Base-by-base conservation (phyloP, 306 rosid genomes). In the Erythrophleum fordii region DNA sequence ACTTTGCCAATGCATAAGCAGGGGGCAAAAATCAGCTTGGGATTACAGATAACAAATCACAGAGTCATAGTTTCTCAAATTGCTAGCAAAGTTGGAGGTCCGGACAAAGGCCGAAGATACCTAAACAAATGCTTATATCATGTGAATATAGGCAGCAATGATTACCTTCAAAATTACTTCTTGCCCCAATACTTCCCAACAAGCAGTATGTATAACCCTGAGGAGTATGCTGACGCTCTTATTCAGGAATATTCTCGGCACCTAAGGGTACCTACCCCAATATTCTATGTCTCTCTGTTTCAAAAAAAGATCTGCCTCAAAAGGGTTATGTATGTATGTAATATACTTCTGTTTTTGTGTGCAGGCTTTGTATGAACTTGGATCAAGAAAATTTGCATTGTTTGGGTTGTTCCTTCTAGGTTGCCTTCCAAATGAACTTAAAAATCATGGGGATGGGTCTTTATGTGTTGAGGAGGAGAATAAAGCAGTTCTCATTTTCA, bases 311-410 rank as follows among this genome's bases (percentile, higher is more conserved):
- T 45, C 16, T 45, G 49, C 17, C 49, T 45, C 34, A 31, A 31
- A 4, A 1, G 1, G 16, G 16, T 3, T 11, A 5, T 37, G 42
- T 6, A 37, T 42, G 12, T 42, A 0, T 42, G 11, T 5, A 5
- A 5, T 11, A 11, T 45, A 3, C 4, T 9, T 45, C 16, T 58
- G 22, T n/a, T 2, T 45, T 49, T 20, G 18, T 42, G 23, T 20
- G 51, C 53, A 91, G 91, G 81, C 14, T 3, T 80, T 93, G 88
- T 59, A 89, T 61, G 39, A 6, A 23, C 52, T 79, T 29, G 97
- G 97, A 78, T 97, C 90, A 59, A 94, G 90, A 55, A 92, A 92
- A 77, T 29, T 94, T 56, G 88, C 55, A 4, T 34, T 89, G 84
- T 8, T 82, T 74, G 97, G 96, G 12, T 7, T 86, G 22, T 76